phyloP scores from a whole-genome alignment of 1,284 basidiomycete species.

The Takashimella koratensis region DNA sequence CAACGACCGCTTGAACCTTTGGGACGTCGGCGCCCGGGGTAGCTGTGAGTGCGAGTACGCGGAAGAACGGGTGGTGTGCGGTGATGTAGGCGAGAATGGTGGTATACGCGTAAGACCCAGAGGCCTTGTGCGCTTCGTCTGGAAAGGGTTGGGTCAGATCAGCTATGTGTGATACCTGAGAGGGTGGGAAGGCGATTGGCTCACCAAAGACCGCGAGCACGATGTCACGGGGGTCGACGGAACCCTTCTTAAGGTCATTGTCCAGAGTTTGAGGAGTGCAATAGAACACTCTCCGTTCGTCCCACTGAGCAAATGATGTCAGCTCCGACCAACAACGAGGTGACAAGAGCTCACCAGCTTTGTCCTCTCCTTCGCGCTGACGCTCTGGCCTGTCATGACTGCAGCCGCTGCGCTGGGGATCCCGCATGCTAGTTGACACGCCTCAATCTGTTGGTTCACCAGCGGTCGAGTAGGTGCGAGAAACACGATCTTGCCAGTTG shows the following conservation, averaged over 20 bases:
- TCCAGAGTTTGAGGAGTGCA: conserved; percentile 96
- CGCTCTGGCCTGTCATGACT: conserved; percentile 74
- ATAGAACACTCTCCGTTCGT: conserved; percentile 83
- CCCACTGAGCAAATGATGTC: conserved; percentile 35
- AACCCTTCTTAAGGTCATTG: conserved; percentile 74
- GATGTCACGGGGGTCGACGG: conserved; percentile 68
- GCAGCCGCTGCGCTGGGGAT: conserved; percentile 83
- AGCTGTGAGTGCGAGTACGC: conserved; percentile 88
- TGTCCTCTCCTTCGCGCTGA: conserved; percentile 52
- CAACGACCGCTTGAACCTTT: conserved; percentile 85
- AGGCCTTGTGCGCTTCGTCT: conserved; percentile 97
- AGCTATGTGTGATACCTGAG: conserved; percentile 4
- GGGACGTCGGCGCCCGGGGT: conserved; percentile 87
- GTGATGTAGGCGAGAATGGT: conserved; percentile 86
- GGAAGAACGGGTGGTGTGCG: conserved; percentile 89
- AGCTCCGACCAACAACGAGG: conserved; percentile 4
- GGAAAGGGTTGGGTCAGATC: conserved; percentile 1
- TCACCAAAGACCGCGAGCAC: conserved; percentile 68
- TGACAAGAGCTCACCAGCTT: conserved; percentile 59
- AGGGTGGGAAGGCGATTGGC: conserved; percentile 35
- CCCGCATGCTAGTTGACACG: conserved; percentile 90
- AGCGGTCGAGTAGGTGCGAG: conserved; percentile 94
- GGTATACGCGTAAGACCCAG: conserved; percentile 89
- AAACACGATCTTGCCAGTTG: conserved; percentile 88
- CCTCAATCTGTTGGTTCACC: conserved; percentile 89